Percentiles rank a stretch among this genome's conserved stretches.
Evolutionary conservation across 1,139 yeast genomes (phyloP).

Genomic region (Blastobotrys apis): DNA sequence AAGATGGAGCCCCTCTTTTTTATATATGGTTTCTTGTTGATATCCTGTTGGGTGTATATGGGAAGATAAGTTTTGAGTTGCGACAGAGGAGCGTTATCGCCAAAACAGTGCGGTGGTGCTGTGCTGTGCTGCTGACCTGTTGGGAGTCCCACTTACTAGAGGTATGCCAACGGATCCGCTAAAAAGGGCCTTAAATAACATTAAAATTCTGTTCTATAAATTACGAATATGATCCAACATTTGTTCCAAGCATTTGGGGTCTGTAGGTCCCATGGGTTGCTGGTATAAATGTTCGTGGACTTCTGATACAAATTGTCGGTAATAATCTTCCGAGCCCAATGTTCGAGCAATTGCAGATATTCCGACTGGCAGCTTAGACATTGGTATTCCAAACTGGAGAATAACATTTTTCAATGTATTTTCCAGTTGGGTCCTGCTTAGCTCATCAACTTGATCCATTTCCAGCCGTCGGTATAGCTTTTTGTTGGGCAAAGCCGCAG

Average conservation of each 20-base stretch:
- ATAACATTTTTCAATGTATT: constrained; percentile 34
- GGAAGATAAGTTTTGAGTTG: not conserved
- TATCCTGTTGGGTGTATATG: too few species aligned
- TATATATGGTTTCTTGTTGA: too few species aligned
- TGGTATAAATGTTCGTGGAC: constrained; percentile 28
- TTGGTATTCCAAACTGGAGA: constrained; percentile 32
- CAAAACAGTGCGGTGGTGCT: too few species aligned
- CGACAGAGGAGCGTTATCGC: not conserved
- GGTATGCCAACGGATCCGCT: too few species aligned
- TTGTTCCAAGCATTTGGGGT: constrained; percentile 9
- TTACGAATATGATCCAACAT: constrained; percentile 5
- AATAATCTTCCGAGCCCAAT: constrained; percentile 30
- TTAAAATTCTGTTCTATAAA: too few species aligned
- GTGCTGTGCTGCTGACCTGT: too few species aligned
- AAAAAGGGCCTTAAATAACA: not conserved
- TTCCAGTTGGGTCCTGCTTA: constrained; percentile 29
- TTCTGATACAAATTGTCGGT: constrained; percentile 31
- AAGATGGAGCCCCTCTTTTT: too few species aligned
- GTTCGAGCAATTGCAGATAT: constrained; percentile 31
- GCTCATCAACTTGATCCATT: constrained; percentile 29
- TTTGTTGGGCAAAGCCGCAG: constrained; percentile 13
- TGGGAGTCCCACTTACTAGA: too few species aligned
- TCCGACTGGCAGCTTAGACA: constrained; percentile 29
- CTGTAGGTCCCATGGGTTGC: constrained; percentile 10
- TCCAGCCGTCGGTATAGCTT: constrained; percentile 24